Percentiles rank a stretch among this genome's conserved stretches.
Conservation (phyloP, 1,284 basidiomycete species). For the Leucoagaricus sp. region DNA sequence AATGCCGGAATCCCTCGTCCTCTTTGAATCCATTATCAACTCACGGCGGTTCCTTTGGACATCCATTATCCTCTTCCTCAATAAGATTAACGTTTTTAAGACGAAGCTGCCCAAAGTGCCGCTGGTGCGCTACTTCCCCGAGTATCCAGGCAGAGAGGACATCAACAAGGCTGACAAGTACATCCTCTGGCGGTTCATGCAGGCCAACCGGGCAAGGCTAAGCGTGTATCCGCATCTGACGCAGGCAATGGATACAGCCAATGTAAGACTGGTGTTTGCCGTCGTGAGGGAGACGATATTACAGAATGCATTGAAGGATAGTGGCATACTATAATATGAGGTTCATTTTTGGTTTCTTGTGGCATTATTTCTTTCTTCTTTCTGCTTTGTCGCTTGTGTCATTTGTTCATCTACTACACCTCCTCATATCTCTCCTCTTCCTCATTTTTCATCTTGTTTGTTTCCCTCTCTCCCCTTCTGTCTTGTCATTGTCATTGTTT, state of each 20-base stretch:
- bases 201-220: slow-evolving; percentile 86
- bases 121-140: slow-evolving; percentile 87
- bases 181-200: slow-evolving; percentile 88
- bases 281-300: slow-evolving; percentile 98
- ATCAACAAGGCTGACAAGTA: slow-evolving; percentile 86
- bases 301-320: slow-evolving; percentile 87
- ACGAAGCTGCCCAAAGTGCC: slow-evolving; percentile 91
- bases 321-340: slow-evolving; percentile 77
- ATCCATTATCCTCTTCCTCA: slow-evolving; percentile 86
- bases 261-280: slow-evolving; percentile 91
- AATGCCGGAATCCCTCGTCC: slow-evolving; percentile 94
- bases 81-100: slow-evolving; percentile 96
- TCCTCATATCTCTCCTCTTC: too few relatives aligned
- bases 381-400: too few relatives aligned
- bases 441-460: too few relatives aligned
- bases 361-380: too few relatives aligned
- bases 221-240: slow-evolving; percentile 91
- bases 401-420: too few relatives aligned
- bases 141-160: slow-evolving; percentile 78
- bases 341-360: too few relatives aligned
- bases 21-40: slow-evolving; percentile 97
- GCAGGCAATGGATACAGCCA: slow-evolving; percentile 79
- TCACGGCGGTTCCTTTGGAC: slow-evolving; percentile 93
- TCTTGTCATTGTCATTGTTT: too few relatives aligned
- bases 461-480: too few relatives aligned